Conservation (phyloP, 768 basidiomycete genomes). For the Mrakia frigida region DNA sequence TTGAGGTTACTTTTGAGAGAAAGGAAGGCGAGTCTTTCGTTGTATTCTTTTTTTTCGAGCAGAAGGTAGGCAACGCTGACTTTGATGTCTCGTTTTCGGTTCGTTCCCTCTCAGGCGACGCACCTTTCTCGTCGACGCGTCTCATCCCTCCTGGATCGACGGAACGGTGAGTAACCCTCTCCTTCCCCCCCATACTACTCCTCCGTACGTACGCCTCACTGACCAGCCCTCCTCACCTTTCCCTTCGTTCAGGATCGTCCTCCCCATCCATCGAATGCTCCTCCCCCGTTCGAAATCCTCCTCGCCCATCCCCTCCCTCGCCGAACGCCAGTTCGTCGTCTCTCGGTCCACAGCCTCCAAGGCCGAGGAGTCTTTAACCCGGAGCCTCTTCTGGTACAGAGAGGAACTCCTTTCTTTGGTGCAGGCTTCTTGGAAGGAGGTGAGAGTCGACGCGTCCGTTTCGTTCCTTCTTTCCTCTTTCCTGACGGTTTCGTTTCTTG, state of each 20-base stretch:
- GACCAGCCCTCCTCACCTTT: not conserved
- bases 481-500: too few relatives aligned
- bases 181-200: not conserved
- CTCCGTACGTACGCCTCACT: too few relatives aligned
- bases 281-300: conserved; percentile 58
- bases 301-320: conserved; percentile 72
- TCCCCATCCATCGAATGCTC: conserved; percentile 58
- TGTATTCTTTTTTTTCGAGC: not conserved
- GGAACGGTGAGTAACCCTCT: conserved; percentile 24
- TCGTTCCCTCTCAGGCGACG: not conserved
- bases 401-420: conserved; percentile 73
- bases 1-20: conserved; percentile 74
- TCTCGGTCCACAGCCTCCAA: conserved; percentile 61
- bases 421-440: conserved; percentile 78
- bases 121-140: not conserved
- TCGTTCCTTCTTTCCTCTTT: not conserved
- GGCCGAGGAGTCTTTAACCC: conserved; percentile 57
- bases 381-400: conserved; percentile 89
- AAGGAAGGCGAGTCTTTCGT: conserved; percentile 53
- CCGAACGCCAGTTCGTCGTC: conserved; percentile 86
- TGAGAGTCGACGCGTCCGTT: conserved; percentile 43
- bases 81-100: not conserved
- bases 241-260: conserved; percentile 24
- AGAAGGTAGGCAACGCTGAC: not conserved
- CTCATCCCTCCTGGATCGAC: conserved; percentile 19